phyloP scores from a whole-genome alignment of 192 early-diverging fungal genomes.

The Tieghemiomyces parasiticus region DNA sequence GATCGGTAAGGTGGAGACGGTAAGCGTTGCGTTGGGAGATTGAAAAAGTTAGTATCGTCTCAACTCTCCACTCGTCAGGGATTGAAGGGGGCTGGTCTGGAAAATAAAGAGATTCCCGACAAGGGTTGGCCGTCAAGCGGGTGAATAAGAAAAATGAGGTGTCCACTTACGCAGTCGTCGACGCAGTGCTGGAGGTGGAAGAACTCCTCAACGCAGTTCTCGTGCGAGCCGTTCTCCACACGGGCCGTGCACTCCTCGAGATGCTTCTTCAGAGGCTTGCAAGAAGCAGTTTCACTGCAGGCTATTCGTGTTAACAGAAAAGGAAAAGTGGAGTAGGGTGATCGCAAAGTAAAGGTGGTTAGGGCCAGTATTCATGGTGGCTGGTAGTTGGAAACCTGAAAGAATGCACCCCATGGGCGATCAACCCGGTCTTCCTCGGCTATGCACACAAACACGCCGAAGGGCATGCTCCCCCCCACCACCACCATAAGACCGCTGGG shows the following conservation, averaged over 20 bases:
- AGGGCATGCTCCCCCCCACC: background rate
- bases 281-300: constrained; percentile 44
- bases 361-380: constrained; percentile 11
- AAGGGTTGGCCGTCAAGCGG: background rate
- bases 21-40: too few species aligned
- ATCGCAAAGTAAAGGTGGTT: background rate
- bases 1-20: too few species aligned
- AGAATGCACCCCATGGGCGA: background rate
- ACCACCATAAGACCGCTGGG: background rate
- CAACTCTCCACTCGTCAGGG: too few species aligned
- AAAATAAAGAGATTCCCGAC: background rate
- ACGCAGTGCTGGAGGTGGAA: constrained; percentile 73
- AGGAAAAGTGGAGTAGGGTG: constrained; percentile 3
- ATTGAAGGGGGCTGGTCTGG: too few species aligned
- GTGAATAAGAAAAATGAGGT: background rate
- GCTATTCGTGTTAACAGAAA: constrained; percentile 17
- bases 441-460: background rate
- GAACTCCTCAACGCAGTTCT: constrained; percentile 66
- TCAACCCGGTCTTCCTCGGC: background rate
- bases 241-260: constrained; percentile 59
- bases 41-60: too few species aligned
- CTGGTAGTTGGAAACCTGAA: constrained; percentile 10
- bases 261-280: constrained; percentile 57
- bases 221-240: constrained; percentile 54
- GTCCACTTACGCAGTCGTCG: constrained; percentile 67